Percentiles rank a stretch among this genome's conserved stretches.
Evolutionary conservation across 306 rosid species (phyloP).

Genomic region (Vicia villosa): DNA sequence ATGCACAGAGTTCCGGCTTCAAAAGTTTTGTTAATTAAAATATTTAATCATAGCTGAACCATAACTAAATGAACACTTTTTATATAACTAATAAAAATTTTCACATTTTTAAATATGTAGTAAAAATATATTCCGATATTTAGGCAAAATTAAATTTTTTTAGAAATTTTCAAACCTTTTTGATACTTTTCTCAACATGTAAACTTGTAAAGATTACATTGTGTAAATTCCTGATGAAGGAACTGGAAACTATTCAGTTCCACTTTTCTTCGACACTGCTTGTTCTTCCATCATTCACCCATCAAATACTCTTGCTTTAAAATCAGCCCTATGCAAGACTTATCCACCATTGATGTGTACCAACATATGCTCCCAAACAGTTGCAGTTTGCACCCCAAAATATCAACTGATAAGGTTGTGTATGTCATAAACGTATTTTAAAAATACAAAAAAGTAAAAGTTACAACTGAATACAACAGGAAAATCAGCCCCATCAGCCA

Average conservation of each 20-base stretch:
- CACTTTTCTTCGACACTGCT: conserved; percentile 16
- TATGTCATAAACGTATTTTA: conserved; percentile 21
- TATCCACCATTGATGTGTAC: not conserved
- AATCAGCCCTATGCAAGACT: not conserved
- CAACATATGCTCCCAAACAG: conserved; percentile 1
- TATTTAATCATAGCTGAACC: too few relatives aligned
- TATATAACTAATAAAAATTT: too few relatives aligned
- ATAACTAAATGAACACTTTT: too few relatives aligned
- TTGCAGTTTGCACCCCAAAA: conserved; percentile 19
- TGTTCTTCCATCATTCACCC: not conserved
- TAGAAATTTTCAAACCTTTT: too few relatives aligned
- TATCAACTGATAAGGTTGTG: conserved; percentile 27
- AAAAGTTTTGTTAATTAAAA: too few relatives aligned
- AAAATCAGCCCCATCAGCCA: conserved; percentile 66
- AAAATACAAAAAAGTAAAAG: conserved; percentile 38
- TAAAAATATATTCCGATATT: too few relatives aligned
- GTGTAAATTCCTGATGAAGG: conserved; percentile 9
- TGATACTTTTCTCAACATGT: conserved; percentile 11
- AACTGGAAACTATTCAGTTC: conserved; percentile 15
- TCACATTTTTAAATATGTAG: too few relatives aligned
- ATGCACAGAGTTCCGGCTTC: too few relatives aligned
- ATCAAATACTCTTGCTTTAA: not conserved
- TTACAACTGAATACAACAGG: conserved; percentile 54
- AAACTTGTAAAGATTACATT: conserved; percentile 28
- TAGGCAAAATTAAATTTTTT: too few relatives aligned